These are phyloP conservation scores for Rhizophora apiculata DNA, from an alignment of 345 rosid species.

Conservation along the genomic window DNA sequence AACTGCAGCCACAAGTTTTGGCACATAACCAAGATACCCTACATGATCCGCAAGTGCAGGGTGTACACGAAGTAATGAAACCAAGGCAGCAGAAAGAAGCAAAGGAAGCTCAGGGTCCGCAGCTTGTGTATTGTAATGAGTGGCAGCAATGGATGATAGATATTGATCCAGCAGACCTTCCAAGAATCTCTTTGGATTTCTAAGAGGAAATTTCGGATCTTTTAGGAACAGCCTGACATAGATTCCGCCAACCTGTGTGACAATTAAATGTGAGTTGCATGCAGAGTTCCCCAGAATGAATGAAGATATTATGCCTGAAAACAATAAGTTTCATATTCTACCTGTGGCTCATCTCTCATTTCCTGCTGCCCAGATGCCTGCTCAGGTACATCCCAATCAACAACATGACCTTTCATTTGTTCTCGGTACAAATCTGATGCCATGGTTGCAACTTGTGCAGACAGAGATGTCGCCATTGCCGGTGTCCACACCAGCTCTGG, in stretches of 20 bases:
- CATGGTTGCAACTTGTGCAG: constrained; percentile 95
- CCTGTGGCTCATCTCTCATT: constrained; percentile 94
- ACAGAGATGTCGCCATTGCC: constrained; percentile 96
- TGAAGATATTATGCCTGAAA: background rate
- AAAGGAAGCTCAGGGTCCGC: constrained; percentile 90
- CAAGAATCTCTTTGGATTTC: constrained; percentile 94
- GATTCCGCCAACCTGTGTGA: constrained; percentile 88
- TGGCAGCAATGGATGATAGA: constrained; percentile 85
- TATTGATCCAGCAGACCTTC: constrained; percentile 97
- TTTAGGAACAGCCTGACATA: constrained; percentile 89
- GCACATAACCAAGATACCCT: constrained; percentile 96
- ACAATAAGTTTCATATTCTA: constrained; percentile 23
- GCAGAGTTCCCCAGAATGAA: constrained; percentile 1
- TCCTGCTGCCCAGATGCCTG: constrained; percentile 89
- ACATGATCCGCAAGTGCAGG: constrained; percentile 98
- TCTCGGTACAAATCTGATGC: constrained; percentile 86
- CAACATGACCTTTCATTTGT: constrained; percentile 86
- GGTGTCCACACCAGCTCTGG: constrained; percentile 99
- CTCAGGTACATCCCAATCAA: constrained; percentile 99
- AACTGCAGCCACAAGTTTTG: constrained; percentile 95
- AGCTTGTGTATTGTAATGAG: constrained; percentile 75
- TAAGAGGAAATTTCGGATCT: constrained; percentile 94
- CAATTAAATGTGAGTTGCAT: constrained; percentile 21
- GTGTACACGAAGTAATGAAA: constrained; percentile 93
- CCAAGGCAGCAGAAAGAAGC: constrained; percentile 98